Evolutionary conservation across 2,329 filamentous ascomycete genomes (phyloP).

Genomic region (Diaporthe sp.): DNA sequence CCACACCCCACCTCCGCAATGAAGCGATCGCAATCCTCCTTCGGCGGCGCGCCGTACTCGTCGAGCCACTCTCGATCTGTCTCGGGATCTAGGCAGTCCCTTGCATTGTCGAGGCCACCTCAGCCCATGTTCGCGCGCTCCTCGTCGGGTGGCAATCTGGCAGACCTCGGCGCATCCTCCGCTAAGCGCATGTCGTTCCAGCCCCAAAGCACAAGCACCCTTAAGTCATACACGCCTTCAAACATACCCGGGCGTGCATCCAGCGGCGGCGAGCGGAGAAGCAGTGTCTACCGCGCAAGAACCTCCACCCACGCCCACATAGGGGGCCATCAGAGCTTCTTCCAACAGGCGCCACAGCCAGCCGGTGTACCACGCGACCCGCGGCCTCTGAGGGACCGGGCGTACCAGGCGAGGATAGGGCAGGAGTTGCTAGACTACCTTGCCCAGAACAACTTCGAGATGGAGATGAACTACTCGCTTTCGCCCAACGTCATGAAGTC

Average conservation of each 20-base stretch:
- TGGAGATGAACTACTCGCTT: conserved; percentile 97
- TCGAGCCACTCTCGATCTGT: conserved; percentile 84
- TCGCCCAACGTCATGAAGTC: conserved; percentile 92
- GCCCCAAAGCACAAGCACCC: conserved; percentile 68
- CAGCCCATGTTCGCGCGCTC: conserved; percentile 90
- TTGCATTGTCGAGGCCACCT: conserved; percentile 85
- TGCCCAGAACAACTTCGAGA: conserved; percentile 93
- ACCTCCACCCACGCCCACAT: conserved; percentile 77
- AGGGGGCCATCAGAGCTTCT: conserved; percentile 88
- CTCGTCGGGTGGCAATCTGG: conserved; percentile 85
- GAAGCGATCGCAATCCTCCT: conserved; percentile 89
- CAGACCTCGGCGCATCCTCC: conserved; percentile 84
- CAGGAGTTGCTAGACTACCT: conserved; percentile 94
- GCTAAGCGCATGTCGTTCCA: conserved; percentile 87
- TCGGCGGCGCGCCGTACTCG: conserved; percentile 74
- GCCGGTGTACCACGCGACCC: conserved; percentile 90
- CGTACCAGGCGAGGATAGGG: conserved; percentile 85
- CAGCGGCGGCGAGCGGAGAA: conserved; percentile 74
- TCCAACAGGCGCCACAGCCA: conserved; percentile 85
- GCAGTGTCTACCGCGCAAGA: conserved; percentile 84
- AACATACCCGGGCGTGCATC: conserved; percentile 60
- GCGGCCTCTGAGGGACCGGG: conserved; percentile 84
- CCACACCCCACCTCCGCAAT: conserved; percentile 93
- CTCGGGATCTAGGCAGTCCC: conserved; percentile 87
- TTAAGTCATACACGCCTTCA: conserved; percentile 80